Base-by-base conservation (phyloP, 345 rosid genomes). In the Mangifera indica region DNA sequence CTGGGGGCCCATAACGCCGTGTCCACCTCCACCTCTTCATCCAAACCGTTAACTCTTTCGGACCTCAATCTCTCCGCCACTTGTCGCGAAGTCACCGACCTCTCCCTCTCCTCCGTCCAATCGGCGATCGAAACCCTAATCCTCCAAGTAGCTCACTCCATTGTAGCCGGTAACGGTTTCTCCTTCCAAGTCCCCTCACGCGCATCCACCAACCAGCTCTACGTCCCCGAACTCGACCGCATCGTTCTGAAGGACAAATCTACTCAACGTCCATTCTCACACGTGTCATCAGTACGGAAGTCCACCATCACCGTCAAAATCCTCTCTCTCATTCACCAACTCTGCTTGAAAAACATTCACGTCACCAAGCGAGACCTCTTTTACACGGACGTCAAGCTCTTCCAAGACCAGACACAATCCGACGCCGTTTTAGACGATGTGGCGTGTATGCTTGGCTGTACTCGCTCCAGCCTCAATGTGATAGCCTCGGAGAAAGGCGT, bases 181-280 rank as follows among this genome's bases (percentile, higher is more conserved):
- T 76, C 97, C 76, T 89, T 92, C 78, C 82, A 81, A 81, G 98
- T 95, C 55, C 99, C 98, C 57, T 95, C 98, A 74, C 99, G 98
- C 72, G 84, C 98, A 64, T 81, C 99, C 77, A 74, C 96, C 71
- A 95, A 95, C 72, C 99, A 95, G 79, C 96, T 92, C 21, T 95
- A 95, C 74, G 98, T 95, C 51, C 97, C 99, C 1, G 97, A 95
- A 81, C 98, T 95, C n/a, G 99, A 95, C 80, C 98, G 99, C 29
- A 95, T 95, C 63, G 99, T 95, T 44, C 66, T 95, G 12, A 92
- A 90, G 80, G 99, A 95, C 82, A 95, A 95, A 83, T 84, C 89
- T 34, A 90, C 99, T 79, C 80, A 91, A 76, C 98, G 97, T 26
- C 97, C 97, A 3, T 95, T 89, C 76, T 84, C 99, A 6, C 74